Evolutionary conservation across 805 yeast genomes (phyloP).

Genomic region (Wickerhamiella sergipiensis): DNA sequence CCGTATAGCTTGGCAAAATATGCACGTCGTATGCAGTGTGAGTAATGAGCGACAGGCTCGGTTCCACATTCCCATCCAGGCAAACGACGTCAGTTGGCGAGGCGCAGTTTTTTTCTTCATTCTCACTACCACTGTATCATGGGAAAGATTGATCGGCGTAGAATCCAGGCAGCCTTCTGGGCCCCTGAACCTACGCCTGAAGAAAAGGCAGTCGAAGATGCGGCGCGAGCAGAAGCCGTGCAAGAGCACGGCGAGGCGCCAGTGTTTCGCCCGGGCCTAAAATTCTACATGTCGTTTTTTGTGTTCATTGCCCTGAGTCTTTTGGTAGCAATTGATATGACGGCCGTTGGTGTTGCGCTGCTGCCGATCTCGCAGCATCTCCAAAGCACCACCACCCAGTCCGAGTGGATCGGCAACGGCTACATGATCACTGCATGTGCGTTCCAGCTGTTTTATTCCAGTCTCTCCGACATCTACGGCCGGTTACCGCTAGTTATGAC

Average conservation of each 20-base stretch:
- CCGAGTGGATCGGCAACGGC: slow-evolving; percentile 22
- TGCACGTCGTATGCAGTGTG: neutral
- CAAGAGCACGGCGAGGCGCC: neutral
- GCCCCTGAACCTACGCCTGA: neutral
- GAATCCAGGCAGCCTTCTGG: neutral
- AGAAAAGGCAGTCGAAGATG: neutral
- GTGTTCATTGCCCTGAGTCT: slow-evolving; percentile 8
- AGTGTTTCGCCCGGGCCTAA: slow-evolving; percentile 5
- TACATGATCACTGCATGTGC: slow-evolving; percentile 18
- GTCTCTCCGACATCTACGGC: slow-evolving; percentile 21
- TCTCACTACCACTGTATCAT: neutral
- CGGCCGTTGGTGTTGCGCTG: slow-evolving; percentile 15
- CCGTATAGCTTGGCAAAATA: neutral
- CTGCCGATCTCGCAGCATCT: slow-evolving; percentile 11
- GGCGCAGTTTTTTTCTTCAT: neutral
- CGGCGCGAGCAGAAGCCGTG: neutral
- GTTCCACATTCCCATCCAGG: neutral
- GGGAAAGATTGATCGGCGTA: neutral
- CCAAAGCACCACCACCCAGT: slow-evolving; percentile 17
- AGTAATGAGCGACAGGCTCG: neutral
- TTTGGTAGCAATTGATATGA: slow-evolving; percentile 12
- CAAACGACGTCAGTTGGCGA: neutral
- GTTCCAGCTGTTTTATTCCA: slow-evolving; percentile 14
- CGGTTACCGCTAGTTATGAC: slow-evolving; percentile 36
- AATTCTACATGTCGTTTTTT: slow-evolving; percentile 4